phyloP scores from a whole-genome alignment of 305 asterid genomes.

The Vinca major region DNA sequence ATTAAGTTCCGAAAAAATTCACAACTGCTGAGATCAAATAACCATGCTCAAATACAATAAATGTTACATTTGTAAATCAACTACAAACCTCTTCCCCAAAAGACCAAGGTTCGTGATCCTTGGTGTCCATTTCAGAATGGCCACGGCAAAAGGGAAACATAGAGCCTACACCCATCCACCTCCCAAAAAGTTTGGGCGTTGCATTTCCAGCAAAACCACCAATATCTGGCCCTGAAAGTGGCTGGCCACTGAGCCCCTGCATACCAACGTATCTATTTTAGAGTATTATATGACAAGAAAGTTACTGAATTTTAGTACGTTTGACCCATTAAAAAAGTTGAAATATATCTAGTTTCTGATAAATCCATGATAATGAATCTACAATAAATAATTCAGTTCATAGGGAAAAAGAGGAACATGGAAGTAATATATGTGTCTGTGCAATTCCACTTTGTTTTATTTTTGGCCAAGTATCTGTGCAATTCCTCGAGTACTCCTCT shows the following conservation, averaged over 20 bases:
- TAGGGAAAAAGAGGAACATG: not conserved
- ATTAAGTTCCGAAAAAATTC: not conserved
- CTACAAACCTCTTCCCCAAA: constrained; percentile 84
- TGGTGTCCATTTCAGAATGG: constrained; percentile 69
- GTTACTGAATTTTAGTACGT: not conserved
- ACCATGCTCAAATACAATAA: not conserved
- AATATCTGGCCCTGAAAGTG: constrained; percentile 91
- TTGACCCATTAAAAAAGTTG: not conserved
- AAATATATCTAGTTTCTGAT: not conserved
- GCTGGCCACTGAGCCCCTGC: constrained; percentile 96
- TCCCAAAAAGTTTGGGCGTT: constrained; percentile 88
- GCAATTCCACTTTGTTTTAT: no score
- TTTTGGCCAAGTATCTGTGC: no score
- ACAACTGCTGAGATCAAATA: not conserved
- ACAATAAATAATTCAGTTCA: not conserved
- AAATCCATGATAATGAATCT: not conserved
- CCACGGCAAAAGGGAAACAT: constrained; percentile 97
- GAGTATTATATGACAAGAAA: constrained; percentile 4
- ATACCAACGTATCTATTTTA: constrained; percentile 20
- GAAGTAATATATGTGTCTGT: not conserved
- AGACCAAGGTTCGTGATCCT: constrained; percentile 96
- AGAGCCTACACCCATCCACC: constrained; percentile 97
- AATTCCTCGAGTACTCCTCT: not conserved
- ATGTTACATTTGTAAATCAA: constrained; percentile 4
- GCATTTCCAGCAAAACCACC: constrained; percentile 98